Base-by-base conservation (phyloP, 768 basidiomycete species). In the Hypholoma sublateritium region DNA sequence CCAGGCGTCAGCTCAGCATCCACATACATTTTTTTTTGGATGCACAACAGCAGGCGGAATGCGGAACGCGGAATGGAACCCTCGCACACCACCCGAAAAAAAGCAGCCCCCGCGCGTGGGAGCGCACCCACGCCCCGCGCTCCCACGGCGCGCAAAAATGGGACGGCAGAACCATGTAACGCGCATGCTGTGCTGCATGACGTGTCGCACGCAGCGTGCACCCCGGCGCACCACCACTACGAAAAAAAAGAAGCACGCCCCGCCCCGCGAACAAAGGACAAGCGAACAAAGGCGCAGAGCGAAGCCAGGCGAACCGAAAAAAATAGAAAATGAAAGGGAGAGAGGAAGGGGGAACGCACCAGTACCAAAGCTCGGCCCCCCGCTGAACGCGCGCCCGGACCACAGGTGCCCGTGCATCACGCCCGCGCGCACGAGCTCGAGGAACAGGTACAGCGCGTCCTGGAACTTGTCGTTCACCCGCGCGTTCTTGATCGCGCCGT, bases 391-490 rank as follows among this genome's bases (percentile, higher is more conserved):
- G 44, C 89, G 82, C 37, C 84, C 85, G 52, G 89, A 90, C 91
- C 92, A 98, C 53, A 92, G 74, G 67, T 95, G 89, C 0, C 94
- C 94, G 66, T 98, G 95, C 84, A 98, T 89, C 21, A 97, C 95
- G 2, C 95, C 94, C n/a, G 95, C 94, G 64, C 95, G 82, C 61
- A 96, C 88, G 21, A 99, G 83, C 74, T 99, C 97, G 70, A 98
- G 80, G 73, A 97, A 94, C 68, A 98, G 74, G 71, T 94, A 98
- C 1, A 98, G 76, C 2, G 97, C 84, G 71, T 98, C 97, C 71
- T 99, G 97, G 80, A 98, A 98, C 75, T 97, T 97, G 80, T 99
- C 97, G 70, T 95, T 97, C 64, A 98, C 73, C 37, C 91, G 85
- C 5, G 91, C 85, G 34, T 77, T 79, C 62, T 85, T 83, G 67